Base-by-base conservation (phyloP, 495 filamentous ascomycete species). In the Lophiotrema nucula region DNA sequence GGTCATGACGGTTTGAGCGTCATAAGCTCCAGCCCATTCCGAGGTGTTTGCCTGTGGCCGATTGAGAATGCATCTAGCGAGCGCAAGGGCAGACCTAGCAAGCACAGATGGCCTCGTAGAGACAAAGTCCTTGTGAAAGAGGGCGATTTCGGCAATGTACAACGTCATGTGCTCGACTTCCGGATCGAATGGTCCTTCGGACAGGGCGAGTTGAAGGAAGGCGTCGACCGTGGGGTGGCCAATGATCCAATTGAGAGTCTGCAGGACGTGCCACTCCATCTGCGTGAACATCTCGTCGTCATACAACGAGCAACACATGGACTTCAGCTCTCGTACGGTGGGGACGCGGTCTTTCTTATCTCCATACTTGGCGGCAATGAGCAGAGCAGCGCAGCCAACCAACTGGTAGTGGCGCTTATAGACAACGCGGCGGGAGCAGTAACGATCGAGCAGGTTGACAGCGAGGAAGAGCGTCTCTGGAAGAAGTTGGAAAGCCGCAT, bases 241-340 rank as follows among this genome's bases (percentile, higher is more conserved):
- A 62, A 99, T 86, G 63, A 86, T 83, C 95, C 95, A 99, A 58
- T 89, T 87, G 56, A 99, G 80, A n/a, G 93, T 97, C 74, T 95
- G 91, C 64, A 99, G 79, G 10, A 99, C 93, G 72, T 99, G 93
- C 92, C 95, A 97, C 72, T 99, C 93, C 95, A 99, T 97, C 74
- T 99, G 93, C 15, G 89, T 92, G 75, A 99, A 99, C 93, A 99
- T 97, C 69, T 96, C 93, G 13, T 96, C 92, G 70, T 99, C 93
- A 71, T 99, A 99, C 22, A 97, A 82, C 16, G 87, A 89, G 78
- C 95, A 97, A 77, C 93, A 99, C 95, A 99, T 97, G 47, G 90
- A 91, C 79, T 95, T 96, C 55, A 99, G 77, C 66, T 99, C 93
- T 67, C 88, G 84, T 71, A 99, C 92, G 33, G 91, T 91, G 15